Conservation (phyloP, 768 basidiomycete genomes). For the Podaxis pistillaris region DNA sequence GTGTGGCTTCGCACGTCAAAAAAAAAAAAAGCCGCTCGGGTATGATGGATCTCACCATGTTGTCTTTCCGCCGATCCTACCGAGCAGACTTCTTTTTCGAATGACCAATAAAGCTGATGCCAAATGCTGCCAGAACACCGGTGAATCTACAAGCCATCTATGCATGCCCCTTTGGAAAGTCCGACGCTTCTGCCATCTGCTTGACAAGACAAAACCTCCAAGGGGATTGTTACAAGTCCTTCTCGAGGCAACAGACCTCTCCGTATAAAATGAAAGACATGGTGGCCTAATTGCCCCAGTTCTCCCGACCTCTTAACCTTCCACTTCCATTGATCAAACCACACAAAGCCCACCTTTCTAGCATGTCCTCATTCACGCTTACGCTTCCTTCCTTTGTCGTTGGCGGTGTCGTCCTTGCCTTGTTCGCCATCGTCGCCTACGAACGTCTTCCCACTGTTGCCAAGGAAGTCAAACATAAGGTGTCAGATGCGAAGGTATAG, state of each 20-base stretch:
- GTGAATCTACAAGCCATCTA: neutral
- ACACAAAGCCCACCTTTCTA: neutral
- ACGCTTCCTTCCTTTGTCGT: slow-evolving; percentile 5
- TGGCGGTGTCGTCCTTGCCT: slow-evolving; percentile 5
- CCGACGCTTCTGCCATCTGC: neutral
- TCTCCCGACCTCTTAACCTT: neutral
- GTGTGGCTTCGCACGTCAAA: neutral
- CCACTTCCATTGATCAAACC: neutral
- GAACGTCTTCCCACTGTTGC: slow-evolving; percentile 7
- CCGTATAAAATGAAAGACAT: neutral
- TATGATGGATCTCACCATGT: neutral
- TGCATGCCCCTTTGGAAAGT: neutral
- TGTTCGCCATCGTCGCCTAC: slow-evolving; percentile 1
- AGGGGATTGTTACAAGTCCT: neutral
- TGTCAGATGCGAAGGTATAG: slow-evolving; percentile 6
- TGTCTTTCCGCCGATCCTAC: neutral
- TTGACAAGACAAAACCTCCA: neutral
- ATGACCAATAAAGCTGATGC: neutral
- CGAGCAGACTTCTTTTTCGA: neutral
- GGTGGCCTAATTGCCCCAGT: neutral
- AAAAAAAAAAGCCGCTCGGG: neutral
- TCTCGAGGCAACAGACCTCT: neutral
- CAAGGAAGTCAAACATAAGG: slow-evolving; percentile 8
- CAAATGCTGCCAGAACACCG: neutral
- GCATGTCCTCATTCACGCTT: neutral